Conservation (phyloP, 2,329 filamentous ascomycete species). For the Coleophoma eucalyptorum region DNA sequence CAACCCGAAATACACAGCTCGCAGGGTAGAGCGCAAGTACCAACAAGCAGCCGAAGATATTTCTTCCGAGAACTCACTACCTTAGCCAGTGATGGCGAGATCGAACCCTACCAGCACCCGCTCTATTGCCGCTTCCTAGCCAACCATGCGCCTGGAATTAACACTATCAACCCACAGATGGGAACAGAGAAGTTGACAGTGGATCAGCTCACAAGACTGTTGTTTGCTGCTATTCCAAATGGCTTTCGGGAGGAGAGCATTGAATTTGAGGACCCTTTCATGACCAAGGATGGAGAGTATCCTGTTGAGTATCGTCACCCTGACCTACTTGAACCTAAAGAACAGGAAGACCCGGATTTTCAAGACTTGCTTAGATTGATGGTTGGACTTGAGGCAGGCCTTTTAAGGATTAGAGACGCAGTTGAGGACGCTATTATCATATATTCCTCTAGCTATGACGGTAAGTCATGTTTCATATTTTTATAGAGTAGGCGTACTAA, state of each 20-base stretch:
- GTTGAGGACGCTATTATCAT: neutral
- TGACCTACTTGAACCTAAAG: too few relatives aligned
- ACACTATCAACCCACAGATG: neutral
- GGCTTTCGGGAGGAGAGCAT: neutral
- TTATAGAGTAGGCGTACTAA: too few relatives aligned
- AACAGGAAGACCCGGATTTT: neutral
- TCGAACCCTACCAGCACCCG: neutral
- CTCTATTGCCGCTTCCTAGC: neutral
- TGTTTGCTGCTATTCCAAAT: neutral
- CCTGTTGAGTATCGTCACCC: too few relatives aligned
- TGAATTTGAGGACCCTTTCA: neutral
- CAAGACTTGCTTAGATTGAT: neutral
- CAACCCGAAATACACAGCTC: neutral
- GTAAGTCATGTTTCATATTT: too few relatives aligned
- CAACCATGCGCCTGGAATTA: neutral
- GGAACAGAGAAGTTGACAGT: neutral
- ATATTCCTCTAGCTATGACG: too few relatives aligned
- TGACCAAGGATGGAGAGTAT: neutral
- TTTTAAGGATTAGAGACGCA: neutral
- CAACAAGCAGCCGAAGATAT: neutral
- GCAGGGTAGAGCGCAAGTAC: neutral
- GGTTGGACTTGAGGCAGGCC: neutral
- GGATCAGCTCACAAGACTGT: neutral
- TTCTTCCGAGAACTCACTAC: neutral
- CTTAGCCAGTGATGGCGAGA: neutral